A percentile compares a stretch with the other conserved stretches of the same genome.
These are phyloP conservation scores for Tylopilus subfusipes DNA, from an alignment of 768 basidiomycete species.

Conservation along the genomic window DNA sequence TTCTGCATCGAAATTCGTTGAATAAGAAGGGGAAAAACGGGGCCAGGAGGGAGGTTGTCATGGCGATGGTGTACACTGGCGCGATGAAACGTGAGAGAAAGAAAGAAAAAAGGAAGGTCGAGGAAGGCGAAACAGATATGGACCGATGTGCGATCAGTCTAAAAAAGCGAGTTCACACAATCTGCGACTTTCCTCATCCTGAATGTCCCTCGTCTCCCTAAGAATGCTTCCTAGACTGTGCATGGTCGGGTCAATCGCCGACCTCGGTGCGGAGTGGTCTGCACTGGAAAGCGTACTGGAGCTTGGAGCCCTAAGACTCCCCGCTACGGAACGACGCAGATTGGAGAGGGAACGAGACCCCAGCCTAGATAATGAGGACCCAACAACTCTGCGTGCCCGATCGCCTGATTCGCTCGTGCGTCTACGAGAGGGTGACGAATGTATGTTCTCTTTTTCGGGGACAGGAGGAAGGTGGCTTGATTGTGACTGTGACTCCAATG, in stretches of 20 bases:
- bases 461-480: constrained; percentile 1
- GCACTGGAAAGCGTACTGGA: constrained; percentile 18
- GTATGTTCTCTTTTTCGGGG: constrained; percentile 15
- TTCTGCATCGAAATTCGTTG: not conserved
- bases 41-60: not conserved
- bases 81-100: constrained; percentile 2
- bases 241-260: constrained; percentile 54
- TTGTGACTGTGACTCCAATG: constrained; percentile 13
- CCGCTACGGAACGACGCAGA: constrained; percentile 44
- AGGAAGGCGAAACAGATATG: not conserved
- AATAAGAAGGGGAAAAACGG: not conserved
- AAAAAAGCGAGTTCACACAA: constrained; percentile 73
- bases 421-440: constrained; percentile 7
- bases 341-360: constrained; percentile 41
- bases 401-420: constrained; percentile 20
- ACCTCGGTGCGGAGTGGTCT: constrained; percentile 35
- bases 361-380: constrained; percentile 23
- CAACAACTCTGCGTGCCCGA: constrained; percentile 5
- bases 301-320: constrained; percentile 26
- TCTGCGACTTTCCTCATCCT: constrained; percentile 66
- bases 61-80: constrained; percentile 1
- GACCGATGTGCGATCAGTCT: constrained; percentile 23
- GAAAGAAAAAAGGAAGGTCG: not conserved
- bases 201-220: constrained; percentile 48
- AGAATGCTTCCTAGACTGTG: constrained; percentile 58